Conservation (phyloP, 2,329 filamentous ascomycete species). For the Ilyonectria destructans region DNA sequence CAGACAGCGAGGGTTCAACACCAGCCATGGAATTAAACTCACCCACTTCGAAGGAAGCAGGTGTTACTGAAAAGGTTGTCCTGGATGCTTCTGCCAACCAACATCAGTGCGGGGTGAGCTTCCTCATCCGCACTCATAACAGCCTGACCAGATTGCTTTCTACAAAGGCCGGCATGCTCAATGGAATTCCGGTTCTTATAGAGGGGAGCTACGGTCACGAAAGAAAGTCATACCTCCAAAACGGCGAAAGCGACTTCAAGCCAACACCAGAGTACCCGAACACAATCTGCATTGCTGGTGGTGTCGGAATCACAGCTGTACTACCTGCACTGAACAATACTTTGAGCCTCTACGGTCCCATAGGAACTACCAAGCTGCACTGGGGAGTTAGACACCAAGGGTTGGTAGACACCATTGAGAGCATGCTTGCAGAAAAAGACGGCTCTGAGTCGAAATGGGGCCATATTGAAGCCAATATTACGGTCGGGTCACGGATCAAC, state of each 20-base stretch:
- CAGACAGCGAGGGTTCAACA: background rate
- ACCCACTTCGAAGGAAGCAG: background rate
- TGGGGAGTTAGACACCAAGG: background rate
- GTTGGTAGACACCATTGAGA: background rate
- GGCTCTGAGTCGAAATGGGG: background rate
- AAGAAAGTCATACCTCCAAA: background rate
- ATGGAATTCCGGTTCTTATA: background rate
- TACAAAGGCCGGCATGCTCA: background rate
- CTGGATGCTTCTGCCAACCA: background rate
- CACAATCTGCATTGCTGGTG: background rate
- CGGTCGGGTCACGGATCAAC: conserved; percentile 49
- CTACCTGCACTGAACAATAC: background rate
- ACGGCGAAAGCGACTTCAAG: background rate
- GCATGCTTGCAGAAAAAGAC: background rate
- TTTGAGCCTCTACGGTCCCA: background rate
- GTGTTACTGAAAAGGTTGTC: background rate
- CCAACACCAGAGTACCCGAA: background rate
- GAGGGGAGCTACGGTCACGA: background rate
- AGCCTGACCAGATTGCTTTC: background rate
- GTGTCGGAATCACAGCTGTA: background rate
- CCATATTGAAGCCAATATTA: conserved; percentile 40
- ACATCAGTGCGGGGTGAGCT: background rate
- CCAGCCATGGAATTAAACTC: background rate
- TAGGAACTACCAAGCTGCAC: background rate
- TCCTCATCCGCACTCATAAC: background rate